phyloP scores from a whole-genome alignment of 306 rosid species.

The Ormosia semicastrata region DNA sequence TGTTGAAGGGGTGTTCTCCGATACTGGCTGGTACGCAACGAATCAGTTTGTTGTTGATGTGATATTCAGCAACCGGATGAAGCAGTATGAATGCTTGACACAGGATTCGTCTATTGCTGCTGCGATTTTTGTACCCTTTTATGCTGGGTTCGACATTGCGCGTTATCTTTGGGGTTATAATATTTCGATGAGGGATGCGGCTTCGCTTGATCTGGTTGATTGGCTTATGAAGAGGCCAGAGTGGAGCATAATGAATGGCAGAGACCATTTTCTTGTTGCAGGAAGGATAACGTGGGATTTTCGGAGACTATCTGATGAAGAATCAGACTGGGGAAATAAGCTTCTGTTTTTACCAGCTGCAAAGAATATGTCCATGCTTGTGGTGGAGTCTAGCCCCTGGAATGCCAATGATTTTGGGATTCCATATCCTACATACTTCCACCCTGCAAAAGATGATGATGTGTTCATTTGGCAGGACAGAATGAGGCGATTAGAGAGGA shows the following conservation, averaged over 20 bases:
- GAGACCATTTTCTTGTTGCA: conserved; percentile 93
- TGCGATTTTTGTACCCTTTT: conserved; percentile 90
- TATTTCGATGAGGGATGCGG: conserved; percentile 79
- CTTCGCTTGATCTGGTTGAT: conserved; percentile 81
- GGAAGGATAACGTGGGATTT: conserved; percentile 99
- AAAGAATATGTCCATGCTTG: conserved; percentile 98
- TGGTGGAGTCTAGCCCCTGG: conserved; percentile 99
- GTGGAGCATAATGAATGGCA: conserved; percentile 86
- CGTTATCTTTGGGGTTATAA: conserved; percentile 93
- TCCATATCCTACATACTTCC: conserved; percentile 97
- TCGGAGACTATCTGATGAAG: conserved; percentile 72
- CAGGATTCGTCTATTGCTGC: conserved; percentile 85
- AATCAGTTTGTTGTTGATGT: conserved; percentile 98
- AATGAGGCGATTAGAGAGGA: conserved; percentile 50
- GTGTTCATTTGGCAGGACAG: conserved; percentile 61
- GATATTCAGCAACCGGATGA: conserved; percentile 87
- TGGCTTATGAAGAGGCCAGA: conserved; percentile 97
- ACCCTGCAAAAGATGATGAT: conserved; percentile 90
- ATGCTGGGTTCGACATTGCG: conserved; percentile 95
- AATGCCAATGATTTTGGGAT: conserved; percentile 95
- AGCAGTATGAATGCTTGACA: conserved; percentile 92
- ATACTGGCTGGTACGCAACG: conserved; percentile 90
- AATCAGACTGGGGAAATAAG: conserved; percentile 88
- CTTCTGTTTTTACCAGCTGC: conserved; percentile 93
- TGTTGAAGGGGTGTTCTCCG: conserved; percentile 82